Evolutionary conservation across 495 filamentous ascomycete species (phyloP), one percentile per base, ranked within the genome.

Genomic region (Bacidia rubella): DNA sequence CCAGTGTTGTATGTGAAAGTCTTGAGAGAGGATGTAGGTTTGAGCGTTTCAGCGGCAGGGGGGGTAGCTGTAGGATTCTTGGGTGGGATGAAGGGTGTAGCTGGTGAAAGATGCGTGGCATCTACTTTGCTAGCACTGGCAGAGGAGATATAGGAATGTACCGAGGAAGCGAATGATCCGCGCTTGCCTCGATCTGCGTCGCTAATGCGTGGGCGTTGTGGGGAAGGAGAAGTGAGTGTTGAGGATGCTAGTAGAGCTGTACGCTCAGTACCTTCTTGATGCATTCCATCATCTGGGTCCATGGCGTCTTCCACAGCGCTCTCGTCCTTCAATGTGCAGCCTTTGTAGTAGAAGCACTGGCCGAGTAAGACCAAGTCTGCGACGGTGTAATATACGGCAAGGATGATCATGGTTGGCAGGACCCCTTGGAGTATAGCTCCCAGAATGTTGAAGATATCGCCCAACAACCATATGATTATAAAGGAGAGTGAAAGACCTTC

Each of bases 381-480:
- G 23, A 95, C 70, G 21, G 90, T 95, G 65, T 98, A 96, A 64
- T 98, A 98, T 0, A 96, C 74, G 0, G 92, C 92, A 23, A 98
- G 72, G 41, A 96, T 96, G 46, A 86, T 80, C 92, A 98, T 98
- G 0, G 92, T 98, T 4, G 92, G 90, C 32, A 97, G 67, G 7
- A 98, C 90, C 20, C 87, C 86, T 62, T 98, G 92, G n/a, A 96
- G 58, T 2, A 95, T 78, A 15, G 88, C 86, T 3, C 92, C 92
- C 2, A 95, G 74, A 47, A 98, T 89, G 62, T 98, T 98, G 72
- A 95, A 98, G 40, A 97, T 78, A 81, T 98, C 92, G 19, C 92
- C 92, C 3, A 81, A 73, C 3, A 95, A 73, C 92, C 92, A 98
- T 54, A 93, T 76, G 44, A 89, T 74, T 57, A 98, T 76, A 66